These are phyloP conservation scores for Arachnomyces sp. DNA, from an alignment of 2,329 filamentous ascomycete species.

Conservation along the genomic window DNA sequence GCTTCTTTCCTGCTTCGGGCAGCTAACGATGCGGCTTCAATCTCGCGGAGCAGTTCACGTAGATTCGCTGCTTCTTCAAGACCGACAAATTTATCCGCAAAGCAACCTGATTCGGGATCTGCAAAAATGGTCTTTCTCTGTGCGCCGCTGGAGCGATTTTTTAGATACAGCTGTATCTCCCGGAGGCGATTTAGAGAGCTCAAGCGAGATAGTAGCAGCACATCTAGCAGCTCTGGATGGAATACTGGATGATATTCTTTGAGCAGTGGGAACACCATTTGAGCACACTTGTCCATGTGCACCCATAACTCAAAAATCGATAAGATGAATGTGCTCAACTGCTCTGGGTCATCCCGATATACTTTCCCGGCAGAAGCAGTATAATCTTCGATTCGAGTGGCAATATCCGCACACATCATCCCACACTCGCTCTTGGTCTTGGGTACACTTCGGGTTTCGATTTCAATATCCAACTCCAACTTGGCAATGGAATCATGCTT, in stretches of 20 bases:
- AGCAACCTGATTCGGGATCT: constrained; percentile 31
- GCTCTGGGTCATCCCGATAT: constrained; percentile 40
- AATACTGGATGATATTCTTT: constrained; percentile 46
- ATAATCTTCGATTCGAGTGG: constrained; percentile 29
- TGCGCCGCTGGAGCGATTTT: constrained; percentile 23
- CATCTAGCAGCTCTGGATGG: constrained; percentile 42
- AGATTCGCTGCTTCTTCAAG: constrained; percentile 16
- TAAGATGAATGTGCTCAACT: constrained; percentile 47
- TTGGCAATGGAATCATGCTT: constrained; percentile 18
- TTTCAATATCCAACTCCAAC: constrained; percentile 12
- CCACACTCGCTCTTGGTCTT: constrained; percentile 2
- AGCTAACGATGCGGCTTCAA: constrained; percentile 25
- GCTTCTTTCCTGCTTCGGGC: constrained; percentile 26
- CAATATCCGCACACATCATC: constrained; percentile 23
- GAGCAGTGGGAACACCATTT: constrained; percentile 35
- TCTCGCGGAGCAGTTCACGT: constrained; percentile 22
- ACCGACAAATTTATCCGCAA: constrained; percentile 41
- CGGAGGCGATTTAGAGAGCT: constrained; percentile 45
- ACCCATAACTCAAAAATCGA: constrained; percentile 52
- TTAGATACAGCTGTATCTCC: constrained; percentile 43
- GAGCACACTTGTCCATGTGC: constrained; percentile 44
- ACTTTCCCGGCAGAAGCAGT: constrained; percentile 23
- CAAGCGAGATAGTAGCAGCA: constrained; percentile 42
- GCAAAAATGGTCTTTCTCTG: constrained; percentile 40
- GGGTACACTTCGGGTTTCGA: constrained; percentile 5